A percentile compares a stretch with the other conserved stretches of the same genome.
Evolutionary conservation across 495 filamentous ascomycete species (phyloP).

Genomic region (Lasiosphaeria miniovina): DNA sequence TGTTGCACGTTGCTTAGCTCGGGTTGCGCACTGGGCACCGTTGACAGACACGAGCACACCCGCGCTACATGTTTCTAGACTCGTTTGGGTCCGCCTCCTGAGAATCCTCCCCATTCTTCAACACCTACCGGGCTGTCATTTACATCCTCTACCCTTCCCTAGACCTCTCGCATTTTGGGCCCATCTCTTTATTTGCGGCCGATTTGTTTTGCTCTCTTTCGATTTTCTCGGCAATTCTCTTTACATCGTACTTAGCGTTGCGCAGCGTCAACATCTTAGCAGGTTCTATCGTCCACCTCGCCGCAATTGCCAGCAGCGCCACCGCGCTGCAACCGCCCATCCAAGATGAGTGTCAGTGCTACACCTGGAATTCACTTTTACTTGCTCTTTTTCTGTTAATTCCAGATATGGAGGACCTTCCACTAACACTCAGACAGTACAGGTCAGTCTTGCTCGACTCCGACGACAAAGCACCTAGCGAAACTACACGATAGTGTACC

Average conservation of each 20-base stretch:
- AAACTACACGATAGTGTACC: neutral
- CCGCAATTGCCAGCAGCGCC: conserved; percentile 4
- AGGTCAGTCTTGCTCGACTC: conserved; percentile 17
- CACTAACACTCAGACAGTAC: conserved; percentile 33
- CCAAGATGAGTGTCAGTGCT: conserved; percentile 49
- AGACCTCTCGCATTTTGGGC: conserved; percentile 1
- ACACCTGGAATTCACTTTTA: conserved; percentile 3
- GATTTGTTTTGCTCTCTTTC: neutral
- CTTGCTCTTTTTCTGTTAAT: neutral
- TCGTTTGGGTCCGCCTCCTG: conserved; percentile 31
- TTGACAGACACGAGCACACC: neutral
- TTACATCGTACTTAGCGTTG: neutral
- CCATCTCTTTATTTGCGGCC: neutral
- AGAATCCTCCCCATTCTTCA: conserved; percentile 19
- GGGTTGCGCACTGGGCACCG: too few species aligned
- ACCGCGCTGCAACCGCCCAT: conserved; percentile 9
- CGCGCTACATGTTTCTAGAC: conserved; percentile 31
- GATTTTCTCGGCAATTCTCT: neutral
- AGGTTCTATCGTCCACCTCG: neutral
- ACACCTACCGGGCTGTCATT: neutral
- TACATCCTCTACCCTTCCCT: neutral
- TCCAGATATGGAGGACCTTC: neutral
- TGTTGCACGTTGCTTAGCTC: too few species aligned
- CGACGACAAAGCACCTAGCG: neutral
- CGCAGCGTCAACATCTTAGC: neutral